A percentile compares a stretch with the other conserved stretches of the same genome.
These are phyloP conservation scores for Phaffomyces opuntiae DNA, from an alignment of 805 yeast genomes.

Conservation along the genomic window DNA sequence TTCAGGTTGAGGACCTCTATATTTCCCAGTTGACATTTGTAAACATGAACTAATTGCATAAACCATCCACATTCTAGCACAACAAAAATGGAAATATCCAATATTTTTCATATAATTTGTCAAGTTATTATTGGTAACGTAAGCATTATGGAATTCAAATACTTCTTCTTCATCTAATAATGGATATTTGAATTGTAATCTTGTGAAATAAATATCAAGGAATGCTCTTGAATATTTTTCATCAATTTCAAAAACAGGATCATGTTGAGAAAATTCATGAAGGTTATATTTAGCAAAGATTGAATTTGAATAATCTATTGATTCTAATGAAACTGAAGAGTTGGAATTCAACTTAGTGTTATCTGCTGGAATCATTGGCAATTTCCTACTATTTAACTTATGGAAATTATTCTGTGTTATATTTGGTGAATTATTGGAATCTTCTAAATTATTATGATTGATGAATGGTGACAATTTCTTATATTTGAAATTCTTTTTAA, in stretches of 20 bases:
- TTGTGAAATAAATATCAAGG: slow-evolving; percentile 47
- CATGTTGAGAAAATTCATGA: slow-evolving; percentile 36
- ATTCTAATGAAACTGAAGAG: slow-evolving; percentile 21
- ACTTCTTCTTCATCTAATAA: slow-evolving; percentile 46
- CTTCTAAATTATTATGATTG: slow-evolving; percentile 5
- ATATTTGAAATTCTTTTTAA: slow-evolving; percentile 29
- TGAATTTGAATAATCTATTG: slow-evolving; percentile 33
- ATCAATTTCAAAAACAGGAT: slow-evolving; percentile 48
- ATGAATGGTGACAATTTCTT: slow-evolving; percentile 32
- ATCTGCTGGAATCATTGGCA: slow-evolving; percentile 4
- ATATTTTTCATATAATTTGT: slow-evolving; percentile 30
- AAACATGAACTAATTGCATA: slow-evolving; percentile 46
- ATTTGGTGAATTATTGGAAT: background rate
- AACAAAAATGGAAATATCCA: slow-evolving; percentile 42
- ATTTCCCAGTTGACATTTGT: slow-evolving; percentile 49
- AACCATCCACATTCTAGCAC: slow-evolving; percentile 51
- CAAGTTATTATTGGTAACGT: slow-evolving; percentile 29
- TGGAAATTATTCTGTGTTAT: slow-evolving; percentile 7
- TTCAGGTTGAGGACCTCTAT: slow-evolving; percentile 47
- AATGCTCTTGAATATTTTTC: slow-evolving; percentile 42
- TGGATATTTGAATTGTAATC: slow-evolving; percentile 52
- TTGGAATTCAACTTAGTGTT: slow-evolving; percentile 3
- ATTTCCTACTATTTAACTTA: slow-evolving; percentile 2
- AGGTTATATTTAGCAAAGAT: slow-evolving; percentile 41
- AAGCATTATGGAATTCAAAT: slow-evolving; percentile 42